Evolutionary conservation across 352 stramenopile species (phyloP).

Genomic region (Halophytophthora polymorphica): DNA sequence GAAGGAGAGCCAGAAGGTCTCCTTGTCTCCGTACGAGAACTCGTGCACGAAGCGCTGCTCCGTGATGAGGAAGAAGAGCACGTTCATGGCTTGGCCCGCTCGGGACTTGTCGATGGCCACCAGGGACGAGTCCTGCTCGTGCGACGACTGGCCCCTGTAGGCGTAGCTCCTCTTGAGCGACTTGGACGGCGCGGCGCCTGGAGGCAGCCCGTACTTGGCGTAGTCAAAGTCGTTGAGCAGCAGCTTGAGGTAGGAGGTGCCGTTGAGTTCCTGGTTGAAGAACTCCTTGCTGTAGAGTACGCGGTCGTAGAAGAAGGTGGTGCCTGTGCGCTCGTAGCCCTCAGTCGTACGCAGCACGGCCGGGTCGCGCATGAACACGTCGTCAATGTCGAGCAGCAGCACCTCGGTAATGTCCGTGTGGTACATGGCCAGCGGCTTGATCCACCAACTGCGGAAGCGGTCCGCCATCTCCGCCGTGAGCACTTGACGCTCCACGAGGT

Average conservation of each 20-base stretch:
- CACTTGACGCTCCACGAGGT: constrained; percentile 15
- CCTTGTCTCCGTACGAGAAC: constrained; percentile 47
- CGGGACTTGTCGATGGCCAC: constrained; percentile 56
- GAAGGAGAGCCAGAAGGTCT: constrained; percentile 52
- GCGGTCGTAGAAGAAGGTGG: constrained; percentile 64
- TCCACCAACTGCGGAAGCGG: constrained; percentile 37
- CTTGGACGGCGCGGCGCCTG: constrained; percentile 11
- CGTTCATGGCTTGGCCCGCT: constrained; percentile 33
- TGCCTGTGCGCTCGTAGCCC: constrained; percentile 43
- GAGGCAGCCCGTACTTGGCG: constrained; percentile 27
- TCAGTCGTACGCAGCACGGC: constrained; percentile 19
- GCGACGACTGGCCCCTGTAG: constrained; percentile 33
- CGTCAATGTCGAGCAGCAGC: constrained; percentile 43
- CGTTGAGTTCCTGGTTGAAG: constrained; percentile 35
- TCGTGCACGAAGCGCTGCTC: constrained; percentile 20
- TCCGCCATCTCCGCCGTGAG: constrained; percentile 15
- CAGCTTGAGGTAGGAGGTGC: constrained; percentile 30
- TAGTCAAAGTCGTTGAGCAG: constrained; percentile 56
- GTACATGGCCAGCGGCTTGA: constrained; percentile 43
- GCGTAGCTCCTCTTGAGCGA: constrained; percentile 36
- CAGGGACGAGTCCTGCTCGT: constrained; percentile 71
- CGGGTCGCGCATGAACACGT: constrained; percentile 40
- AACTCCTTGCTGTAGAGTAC: constrained; percentile 45
- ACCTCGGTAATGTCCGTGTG: constrained; percentile 45
- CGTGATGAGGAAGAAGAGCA: constrained; percentile 63